Evolutionary conservation across 495 filamentous ascomycete species (phyloP).

Genomic region (Aspergillus panamensis): DNA sequence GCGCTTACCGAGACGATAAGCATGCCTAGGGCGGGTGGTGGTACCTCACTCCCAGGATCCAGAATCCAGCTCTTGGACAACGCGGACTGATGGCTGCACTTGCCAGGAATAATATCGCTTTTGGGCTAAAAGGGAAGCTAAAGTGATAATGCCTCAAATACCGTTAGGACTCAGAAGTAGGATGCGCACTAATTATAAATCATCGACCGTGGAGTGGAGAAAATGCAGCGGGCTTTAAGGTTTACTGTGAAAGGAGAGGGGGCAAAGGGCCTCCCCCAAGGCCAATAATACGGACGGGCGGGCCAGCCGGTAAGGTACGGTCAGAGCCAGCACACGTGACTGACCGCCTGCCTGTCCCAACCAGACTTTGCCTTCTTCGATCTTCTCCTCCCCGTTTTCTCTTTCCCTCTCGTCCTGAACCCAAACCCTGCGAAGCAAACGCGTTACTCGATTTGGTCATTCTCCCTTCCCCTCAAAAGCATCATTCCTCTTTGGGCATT

Average conservation of each 20-base stretch:
- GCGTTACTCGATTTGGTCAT: slow-evolving; percentile 54
- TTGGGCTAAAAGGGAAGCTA: no score
- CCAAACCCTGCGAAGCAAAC: slow-evolving; percentile 47
- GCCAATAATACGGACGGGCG: slow-evolving; percentile 1
- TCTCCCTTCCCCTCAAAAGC: slow-evolving; percentile 39
- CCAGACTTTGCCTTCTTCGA: slow-evolving; percentile 44
- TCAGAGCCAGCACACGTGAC: slow-evolving; percentile 30
- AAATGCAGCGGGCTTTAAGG: not conserved
- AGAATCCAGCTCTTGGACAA: not conserved
- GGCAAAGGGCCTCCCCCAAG: not conserved
- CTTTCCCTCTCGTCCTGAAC: slow-evolving; percentile 36
- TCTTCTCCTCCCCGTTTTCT: slow-evolving; percentile 32
- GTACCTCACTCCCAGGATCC: not conserved
- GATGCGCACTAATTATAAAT: no score
- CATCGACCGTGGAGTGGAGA: no score
- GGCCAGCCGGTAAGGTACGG: not conserved
- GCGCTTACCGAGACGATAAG: not conserved
- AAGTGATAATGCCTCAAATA: no score
- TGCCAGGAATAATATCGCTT: no score
- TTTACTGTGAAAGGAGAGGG: not conserved
- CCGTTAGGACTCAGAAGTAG: no score
- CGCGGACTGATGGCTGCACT: no score
- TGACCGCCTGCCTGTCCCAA: slow-evolving; percentile 42
- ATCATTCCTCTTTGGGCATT: slow-evolving; percentile 50
- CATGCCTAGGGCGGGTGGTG: not conserved